Conservation (phyloP, 306 rosid genomes). For the Lathyrus sativus region DNA sequence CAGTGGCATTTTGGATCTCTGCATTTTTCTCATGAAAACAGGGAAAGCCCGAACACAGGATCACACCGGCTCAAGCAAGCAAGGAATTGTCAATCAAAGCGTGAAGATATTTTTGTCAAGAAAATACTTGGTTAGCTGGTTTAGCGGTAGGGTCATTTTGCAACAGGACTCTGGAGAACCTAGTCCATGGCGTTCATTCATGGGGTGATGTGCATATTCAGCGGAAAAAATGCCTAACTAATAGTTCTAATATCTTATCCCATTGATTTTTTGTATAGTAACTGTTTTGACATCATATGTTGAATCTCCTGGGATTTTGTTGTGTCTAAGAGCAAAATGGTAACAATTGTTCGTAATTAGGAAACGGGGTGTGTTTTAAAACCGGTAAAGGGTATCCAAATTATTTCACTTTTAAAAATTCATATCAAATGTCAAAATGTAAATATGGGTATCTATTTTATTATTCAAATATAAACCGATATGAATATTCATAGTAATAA, state of each 20-base stretch:
- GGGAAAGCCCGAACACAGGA: constrained; percentile 11
- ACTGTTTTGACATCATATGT: background rate
- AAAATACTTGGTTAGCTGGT: constrained; percentile 18
- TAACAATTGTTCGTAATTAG: background rate
- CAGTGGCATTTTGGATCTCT: constrained; percentile 28
- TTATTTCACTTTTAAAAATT: no score
- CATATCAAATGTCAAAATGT: no score
- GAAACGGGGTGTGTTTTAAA: no score
- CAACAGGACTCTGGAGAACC: constrained; percentile 8
- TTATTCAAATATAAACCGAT: no score
- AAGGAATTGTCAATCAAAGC: constrained; percentile 18
- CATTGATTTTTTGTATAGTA: constrained; percentile 39
- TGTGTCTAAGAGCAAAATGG: constrained; percentile 3
- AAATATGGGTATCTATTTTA: no score
- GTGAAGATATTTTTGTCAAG: constrained; percentile 27
- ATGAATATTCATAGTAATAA: no score
- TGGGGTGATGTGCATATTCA: constrained; percentile 19
- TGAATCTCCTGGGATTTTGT: constrained; percentile 5
- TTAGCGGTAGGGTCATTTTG: constrained; percentile 23
- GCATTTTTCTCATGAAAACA: constrained; percentile 27
- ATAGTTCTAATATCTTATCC: constrained; percentile 19
- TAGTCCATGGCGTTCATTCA: constrained; percentile 27
- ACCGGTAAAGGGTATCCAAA: no score
- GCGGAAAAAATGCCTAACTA: constrained; percentile 20
- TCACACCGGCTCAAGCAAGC: constrained; percentile 25